These are phyloP conservation scores for Nitzschia palea DNA, from an alignment of 108 stramenopile genomes.

Conservation along the genomic window DNA sequence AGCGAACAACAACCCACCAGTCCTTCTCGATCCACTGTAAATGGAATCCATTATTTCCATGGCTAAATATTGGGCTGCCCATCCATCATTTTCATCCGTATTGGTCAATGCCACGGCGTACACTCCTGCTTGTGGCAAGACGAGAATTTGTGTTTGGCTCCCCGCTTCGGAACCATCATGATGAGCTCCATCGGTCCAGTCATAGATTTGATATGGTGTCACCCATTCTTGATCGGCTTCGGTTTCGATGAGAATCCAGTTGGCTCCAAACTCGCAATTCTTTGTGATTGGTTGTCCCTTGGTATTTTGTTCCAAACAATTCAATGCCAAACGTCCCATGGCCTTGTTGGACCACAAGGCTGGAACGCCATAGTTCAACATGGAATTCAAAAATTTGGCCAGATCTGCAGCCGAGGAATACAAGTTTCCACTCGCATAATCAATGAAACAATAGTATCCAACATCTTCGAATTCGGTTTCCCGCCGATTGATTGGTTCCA, in stretches of 20 bases:
- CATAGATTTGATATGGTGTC: neutral
- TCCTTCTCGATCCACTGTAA: too few relatives aligned
- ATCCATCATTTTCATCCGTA: constrained; percentile 10
- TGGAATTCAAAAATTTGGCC: constrained; percentile 3
- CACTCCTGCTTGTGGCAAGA: constrained; percentile 17
- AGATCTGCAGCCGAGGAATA: constrained; percentile 15
- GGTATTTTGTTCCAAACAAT: neutral
- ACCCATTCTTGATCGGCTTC: neutral
- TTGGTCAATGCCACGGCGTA: constrained; percentile 19
- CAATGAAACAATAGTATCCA: constrained; percentile 30
- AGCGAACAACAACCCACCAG: too few relatives aligned
- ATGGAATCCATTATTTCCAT: neutral
- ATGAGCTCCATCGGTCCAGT: constrained; percentile 16
- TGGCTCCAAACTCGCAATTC: constrained; percentile 11
- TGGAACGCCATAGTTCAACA: constrained; percentile 13
- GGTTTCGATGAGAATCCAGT: constrained; percentile 1
- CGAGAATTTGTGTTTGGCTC: constrained; percentile 13
- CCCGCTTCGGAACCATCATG: constrained; percentile 28
- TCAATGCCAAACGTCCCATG: neutral
- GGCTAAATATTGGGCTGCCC: constrained; percentile 2
- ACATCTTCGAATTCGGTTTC: neutral
- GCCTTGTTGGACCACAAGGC: constrained; percentile 9
- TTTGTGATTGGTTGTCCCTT: neutral
- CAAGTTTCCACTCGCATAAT: constrained; percentile 21
- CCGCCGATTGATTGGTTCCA: neutral